Evolutionary conservation across 352 stramenopile genomes (phyloP), one percentile per base, ranked within the genome.

Genomic region (Globisporangium acanthophoron): DNA sequence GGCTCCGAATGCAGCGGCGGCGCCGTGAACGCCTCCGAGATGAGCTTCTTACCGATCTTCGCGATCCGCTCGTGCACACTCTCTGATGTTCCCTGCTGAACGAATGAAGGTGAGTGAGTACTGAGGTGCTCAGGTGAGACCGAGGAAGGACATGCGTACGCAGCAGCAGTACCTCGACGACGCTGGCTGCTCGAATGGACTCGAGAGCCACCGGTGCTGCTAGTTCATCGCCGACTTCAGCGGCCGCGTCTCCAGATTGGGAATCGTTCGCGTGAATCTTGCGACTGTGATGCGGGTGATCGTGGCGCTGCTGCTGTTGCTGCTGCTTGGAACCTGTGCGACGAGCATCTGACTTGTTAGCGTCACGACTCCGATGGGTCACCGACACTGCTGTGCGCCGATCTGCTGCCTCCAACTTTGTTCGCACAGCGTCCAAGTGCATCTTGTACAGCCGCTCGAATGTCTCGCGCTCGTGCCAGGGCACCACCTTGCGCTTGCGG

Each of bases 11-110:
- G 59, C 18, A 56, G 44, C 44, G 35, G n/a, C 9, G 59, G 58
- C 27, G 61, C 31, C 46, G 58, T 55, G 56, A 92, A 88, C 29
- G 81, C 80, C 57, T 90, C 79, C 11, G 73, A 62, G 9, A 90
- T 69, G 58, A 92, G 73, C 44, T 82, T 82, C 55, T 87, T 76
- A 9, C 83, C 83, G 52, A 92, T 88, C 54, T 78, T 70, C 0
- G 83, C 83, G 39, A 90, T 89, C 20, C 75, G 76, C 31, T 79
- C 65, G 21, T 81, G 70, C 1, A 90, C 69, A 5, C 61, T 61
- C 18, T 58, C 41, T 15, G 46, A 8, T 21, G 46, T 13, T 4
- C 21, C 44, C 64, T 66, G 5, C n/a, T 5, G 6, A 59, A 18
- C 18, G 39, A 31, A 12, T 5, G 12, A 16, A 2, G 16, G 12